A percentile compares a stretch with the other conserved stretches of the same genome.
Evolutionary conservation across 768 basidiomycete species (phyloP).

Genomic region (Kwoniella botswanensis): DNA sequence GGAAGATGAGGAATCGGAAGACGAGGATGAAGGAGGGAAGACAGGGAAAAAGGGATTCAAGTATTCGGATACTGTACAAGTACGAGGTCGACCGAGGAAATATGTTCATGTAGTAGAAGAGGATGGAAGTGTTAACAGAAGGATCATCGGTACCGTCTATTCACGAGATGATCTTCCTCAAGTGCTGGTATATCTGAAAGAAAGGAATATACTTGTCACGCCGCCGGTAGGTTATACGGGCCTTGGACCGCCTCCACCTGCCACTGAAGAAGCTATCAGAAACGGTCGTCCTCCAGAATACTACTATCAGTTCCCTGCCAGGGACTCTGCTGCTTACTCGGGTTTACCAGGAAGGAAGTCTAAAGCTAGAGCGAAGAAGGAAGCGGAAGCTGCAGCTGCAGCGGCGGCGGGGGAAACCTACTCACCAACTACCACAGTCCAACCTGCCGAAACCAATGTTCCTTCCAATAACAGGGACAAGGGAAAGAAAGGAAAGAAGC

Average conservation of each 20-base stretch:
- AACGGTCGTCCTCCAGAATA: slow-evolving; percentile 37
- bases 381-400: slow-evolving; percentile 1
- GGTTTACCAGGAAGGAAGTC: background rate
- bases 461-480: slow-evolving; percentile 32
- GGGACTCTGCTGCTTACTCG: slow-evolving; percentile 10
- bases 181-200: slow-evolving; percentile 43
- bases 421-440: too few species aligned
- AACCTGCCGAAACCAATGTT: background rate
- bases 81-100: slow-evolving; percentile 52
- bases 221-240: slow-evolving; percentile 43
- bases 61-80: slow-evolving; percentile 32
- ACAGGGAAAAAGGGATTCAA: slow-evolving; percentile 5
- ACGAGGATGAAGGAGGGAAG: background rate
- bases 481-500: slow-evolving; percentile 26
- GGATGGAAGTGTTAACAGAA: slow-evolving; percentile 52
- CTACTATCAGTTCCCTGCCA: slow-evolving; percentile 33
- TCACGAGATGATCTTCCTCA: slow-evolving; percentile 41
- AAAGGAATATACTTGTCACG: slow-evolving; percentile 38
- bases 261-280: slow-evolving; percentile 29
- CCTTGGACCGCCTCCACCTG: slow-evolving; percentile 33
- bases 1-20: slow-evolving; percentile 5
- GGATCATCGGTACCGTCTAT: slow-evolving; percentile 39
- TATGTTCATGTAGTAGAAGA: slow-evolving; percentile 54
- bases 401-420: background rate
- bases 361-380: background rate